Evolutionary conservation across 371 early-diverging fungal genomes (phyloP).

Genomic region (Thermomucor indicae-seudaticae): DNA sequence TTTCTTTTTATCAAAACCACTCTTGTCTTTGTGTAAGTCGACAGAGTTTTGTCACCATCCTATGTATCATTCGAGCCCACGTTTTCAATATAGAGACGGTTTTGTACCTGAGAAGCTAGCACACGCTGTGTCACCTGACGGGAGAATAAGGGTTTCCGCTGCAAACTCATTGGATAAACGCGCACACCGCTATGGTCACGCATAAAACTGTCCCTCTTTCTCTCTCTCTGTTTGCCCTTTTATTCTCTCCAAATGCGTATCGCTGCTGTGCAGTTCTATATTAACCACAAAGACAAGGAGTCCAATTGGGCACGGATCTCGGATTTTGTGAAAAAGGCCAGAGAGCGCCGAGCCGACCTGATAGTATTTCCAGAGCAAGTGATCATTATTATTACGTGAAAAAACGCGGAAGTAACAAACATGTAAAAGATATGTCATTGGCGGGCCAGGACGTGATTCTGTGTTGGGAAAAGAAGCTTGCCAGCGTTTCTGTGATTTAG

Average conservation of each 20-base stretch:
- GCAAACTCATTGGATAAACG: no score
- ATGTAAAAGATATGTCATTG: conserved; percentile 9
- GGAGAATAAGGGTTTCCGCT: no score
- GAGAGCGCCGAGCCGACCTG: conserved; percentile 6
- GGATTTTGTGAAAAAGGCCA: conserved; percentile 2
- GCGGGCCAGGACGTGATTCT: conserved; percentile 8
- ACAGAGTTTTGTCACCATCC: no score
- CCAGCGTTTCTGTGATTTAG: conserved; percentile 12
- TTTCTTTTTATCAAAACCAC: no score
- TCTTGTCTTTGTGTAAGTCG: no score
- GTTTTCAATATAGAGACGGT: no score
- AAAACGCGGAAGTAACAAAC: background rate
- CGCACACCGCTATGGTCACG: no score
- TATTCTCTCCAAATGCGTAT: background rate
- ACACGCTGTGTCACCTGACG: no score
- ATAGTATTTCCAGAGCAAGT: conserved; percentile 16
- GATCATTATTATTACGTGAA: background rate
- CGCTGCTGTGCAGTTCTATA: conserved; percentile 10
- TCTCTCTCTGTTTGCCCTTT: background rate
- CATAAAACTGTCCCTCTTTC: no score
- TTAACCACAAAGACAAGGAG: conserved; percentile 1
- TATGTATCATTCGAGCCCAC: no score
- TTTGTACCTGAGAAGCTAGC: no score
- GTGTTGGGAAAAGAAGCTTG: conserved; percentile 5
- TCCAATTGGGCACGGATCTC: conserved; percentile 11